Percentiles rank a stretch among this genome's conserved stretches.
Evolutionary conservation across 768 basidiomycete genomes (phyloP).

Genomic region (Amanita polypyramis): DNA sequence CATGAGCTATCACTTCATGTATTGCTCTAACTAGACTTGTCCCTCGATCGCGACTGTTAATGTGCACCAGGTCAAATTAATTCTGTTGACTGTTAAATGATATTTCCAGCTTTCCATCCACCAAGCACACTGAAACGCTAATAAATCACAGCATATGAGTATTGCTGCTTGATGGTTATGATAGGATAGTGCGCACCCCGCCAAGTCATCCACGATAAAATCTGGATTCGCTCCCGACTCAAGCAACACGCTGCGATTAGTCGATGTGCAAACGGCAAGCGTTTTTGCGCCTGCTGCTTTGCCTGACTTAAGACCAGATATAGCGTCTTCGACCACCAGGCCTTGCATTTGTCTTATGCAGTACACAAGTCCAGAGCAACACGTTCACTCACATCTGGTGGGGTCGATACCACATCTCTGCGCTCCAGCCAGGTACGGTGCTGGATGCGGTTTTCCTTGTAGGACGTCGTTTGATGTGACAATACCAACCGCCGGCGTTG

Average conservation of each 20-base stretch:
- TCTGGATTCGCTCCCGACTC: constrained; percentile 46
- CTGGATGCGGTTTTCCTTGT: constrained; percentile 81
- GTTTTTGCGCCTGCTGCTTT: constrained; percentile 66
- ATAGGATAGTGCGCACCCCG: constrained; percentile 32
- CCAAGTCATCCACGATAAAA: constrained; percentile 60
- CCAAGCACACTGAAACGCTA: constrained; percentile 35
- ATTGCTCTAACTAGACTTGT: neutral
- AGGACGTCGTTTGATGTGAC: constrained; percentile 67
- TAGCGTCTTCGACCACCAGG: constrained; percentile 85
- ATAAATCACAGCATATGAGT: neutral
- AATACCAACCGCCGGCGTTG: constrained; percentile 45
- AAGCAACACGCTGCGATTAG: constrained; percentile 42
- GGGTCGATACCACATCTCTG: constrained; percentile 42
- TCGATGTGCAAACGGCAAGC: constrained; percentile 80
- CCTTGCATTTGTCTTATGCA: constrained; percentile 28
- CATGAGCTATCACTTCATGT: no score
- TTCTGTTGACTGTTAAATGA: constrained; percentile 28
- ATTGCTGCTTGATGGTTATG: neutral
- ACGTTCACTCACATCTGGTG: constrained; percentile 36
- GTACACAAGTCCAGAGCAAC: neutral
- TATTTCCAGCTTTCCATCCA: constrained; percentile 37
- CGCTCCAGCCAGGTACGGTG: constrained; percentile 79
- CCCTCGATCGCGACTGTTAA: neutral
- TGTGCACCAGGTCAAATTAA: no score
- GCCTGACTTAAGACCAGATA: constrained; percentile 70